These are phyloP conservation scores for Litchi chinensis DNA, from an alignment of 345 rosid species.

Conservation along the genomic window DNA sequence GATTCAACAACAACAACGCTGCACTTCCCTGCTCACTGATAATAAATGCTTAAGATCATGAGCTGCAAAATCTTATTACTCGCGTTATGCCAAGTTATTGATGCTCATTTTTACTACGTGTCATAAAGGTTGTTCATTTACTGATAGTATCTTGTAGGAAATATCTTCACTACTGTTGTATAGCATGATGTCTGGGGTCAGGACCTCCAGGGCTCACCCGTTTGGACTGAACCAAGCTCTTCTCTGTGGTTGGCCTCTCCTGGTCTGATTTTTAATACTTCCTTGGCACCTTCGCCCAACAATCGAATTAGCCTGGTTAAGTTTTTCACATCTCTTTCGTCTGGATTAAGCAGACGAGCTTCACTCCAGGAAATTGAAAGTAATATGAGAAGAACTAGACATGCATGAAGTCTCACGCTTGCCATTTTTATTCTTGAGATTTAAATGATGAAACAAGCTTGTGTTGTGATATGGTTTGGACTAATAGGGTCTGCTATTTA, in stretches of 20 bases:
- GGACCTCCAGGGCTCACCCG: conserved; percentile 37
- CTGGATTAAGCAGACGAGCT: conserved; percentile 23
- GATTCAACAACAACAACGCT: too few species aligned
- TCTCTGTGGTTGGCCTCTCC: background rate
- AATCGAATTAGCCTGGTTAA: conserved; percentile 30
- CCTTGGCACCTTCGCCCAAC: conserved; percentile 12
- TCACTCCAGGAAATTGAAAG: conserved; percentile 15
- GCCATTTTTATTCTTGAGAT: conserved; percentile 13
- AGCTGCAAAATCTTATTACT: too few species aligned
- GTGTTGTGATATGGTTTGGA: background rate
- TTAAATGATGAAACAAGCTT: background rate
- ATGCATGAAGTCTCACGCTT: conserved; percentile 10
- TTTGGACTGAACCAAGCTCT: conserved; percentile 21
- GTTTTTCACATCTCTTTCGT: conserved; percentile 10
- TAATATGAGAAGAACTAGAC: conserved; percentile 18
- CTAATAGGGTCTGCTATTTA: background rate
- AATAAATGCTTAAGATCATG: too few species aligned
- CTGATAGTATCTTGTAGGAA: too few species aligned
- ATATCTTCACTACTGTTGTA: too few species aligned
- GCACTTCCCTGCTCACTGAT: too few species aligned
- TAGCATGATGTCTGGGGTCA: conserved; percentile 25
- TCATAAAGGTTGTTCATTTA: too few species aligned
- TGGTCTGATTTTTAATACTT: background rate
- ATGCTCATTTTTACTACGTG: too few species aligned
- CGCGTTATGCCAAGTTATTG: too few species aligned